Evolutionary conservation across 2,329 filamentous ascomycete genomes (phyloP), one percentile per base, ranked within the genome.

Genomic region (Penicillium crustosum): DNA sequence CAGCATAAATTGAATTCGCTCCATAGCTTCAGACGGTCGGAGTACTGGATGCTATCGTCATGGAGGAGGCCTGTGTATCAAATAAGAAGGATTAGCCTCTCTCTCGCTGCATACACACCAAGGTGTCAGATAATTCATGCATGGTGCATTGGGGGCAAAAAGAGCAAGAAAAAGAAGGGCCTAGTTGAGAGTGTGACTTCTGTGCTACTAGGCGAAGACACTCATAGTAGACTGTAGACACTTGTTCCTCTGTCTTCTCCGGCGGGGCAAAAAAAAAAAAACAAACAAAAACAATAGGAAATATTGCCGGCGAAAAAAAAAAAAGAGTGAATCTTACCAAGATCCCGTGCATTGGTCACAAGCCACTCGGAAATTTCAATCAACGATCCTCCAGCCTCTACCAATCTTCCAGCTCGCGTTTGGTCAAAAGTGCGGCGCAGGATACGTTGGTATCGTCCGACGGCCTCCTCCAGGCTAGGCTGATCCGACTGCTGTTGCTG

Each of bases 1-100:
- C 93, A 97, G 58, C 90, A 92, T 58, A 91, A 84, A 75, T 99
- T 97, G 78, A 97, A 96, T 66, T 97, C 89, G 68, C 89, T 87
- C 94, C 94, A 99, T 7, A 97, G 79, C 70, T 88, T 88, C 64
- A 96, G 83, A 55, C 92, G 87, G 66, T 94, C 88, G 55, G 82
- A 78, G 70, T 94, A 87, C 55, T 91, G 83, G 53, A 82, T 81
- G 70, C 89, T 86, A 73, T 96, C 89, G 78, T 97, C 93, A 69
- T 88, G 86, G 64, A 89, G 88, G 68, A 97, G 86, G 58, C 91
- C 92, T 96, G 76, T 62, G 70, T 66, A 62, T 60, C 54, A 64
- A 43, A 63, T 58, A 62, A 63, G 53, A 29, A 47, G 36, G 49
- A 63, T 69, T 66, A 66, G 62, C 55, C 57, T 63, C 58, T 39